phyloP scores from a whole-genome alignment of 345 rosid genomes.

The Boechera stricta region DNA sequence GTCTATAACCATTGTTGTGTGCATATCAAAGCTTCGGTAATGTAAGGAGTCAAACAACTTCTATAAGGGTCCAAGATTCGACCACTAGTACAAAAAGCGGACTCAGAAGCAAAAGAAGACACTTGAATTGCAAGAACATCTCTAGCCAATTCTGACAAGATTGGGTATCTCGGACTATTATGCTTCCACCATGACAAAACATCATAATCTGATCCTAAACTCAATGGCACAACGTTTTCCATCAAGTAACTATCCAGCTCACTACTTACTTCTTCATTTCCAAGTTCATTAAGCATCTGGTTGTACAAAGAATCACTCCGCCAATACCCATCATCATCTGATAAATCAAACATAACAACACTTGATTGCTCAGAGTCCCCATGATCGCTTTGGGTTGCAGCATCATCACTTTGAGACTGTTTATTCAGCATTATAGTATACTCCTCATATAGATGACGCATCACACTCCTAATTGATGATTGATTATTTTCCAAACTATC shows the following conservation, averaged over 20 bases:
- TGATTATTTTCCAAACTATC: neutral
- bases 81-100: neutral
- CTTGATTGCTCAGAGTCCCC: neutral
- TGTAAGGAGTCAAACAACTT: conserved; percentile 6
- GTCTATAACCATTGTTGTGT: neutral
- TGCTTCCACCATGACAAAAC: neutral
- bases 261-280: neutral
- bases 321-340: neutral
- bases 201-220: neutral
- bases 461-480: neutral
- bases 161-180: neutral
- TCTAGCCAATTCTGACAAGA: neutral
- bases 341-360: neutral
- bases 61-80: neutral
- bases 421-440: neutral
- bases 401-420: neutral
- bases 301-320: neutral
- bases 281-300: neutral
- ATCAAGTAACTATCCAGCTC: neutral
- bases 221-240: neutral
- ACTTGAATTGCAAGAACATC: neutral
- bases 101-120: neutral
- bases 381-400: neutral
- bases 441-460: neutral
- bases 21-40: neutral